Evolutionary conservation across 768 basidiomycete genomes (phyloP).

Genomic region (Lactarius psammicola): DNA sequence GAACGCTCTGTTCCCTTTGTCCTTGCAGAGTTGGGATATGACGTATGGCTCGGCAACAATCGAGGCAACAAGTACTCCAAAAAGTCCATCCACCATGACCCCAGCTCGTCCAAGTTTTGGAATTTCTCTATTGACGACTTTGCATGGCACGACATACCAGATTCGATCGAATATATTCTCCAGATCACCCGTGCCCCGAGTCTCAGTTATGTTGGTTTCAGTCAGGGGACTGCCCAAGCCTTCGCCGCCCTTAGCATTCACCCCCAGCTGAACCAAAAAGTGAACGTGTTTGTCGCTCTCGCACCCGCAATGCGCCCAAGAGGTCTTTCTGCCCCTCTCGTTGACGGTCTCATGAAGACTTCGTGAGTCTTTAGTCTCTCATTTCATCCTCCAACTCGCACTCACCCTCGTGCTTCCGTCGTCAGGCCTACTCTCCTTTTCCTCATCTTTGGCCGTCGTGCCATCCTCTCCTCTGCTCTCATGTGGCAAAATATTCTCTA

Average conservation of each 20-base stretch:
- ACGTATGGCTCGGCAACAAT: constrained; percentile 85
- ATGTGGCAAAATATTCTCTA: constrained; percentile 86
- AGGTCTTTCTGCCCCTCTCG: constrained; percentile 71
- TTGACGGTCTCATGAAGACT: constrained; percentile 83
- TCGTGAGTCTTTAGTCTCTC: constrained; percentile 46
- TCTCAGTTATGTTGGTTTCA: constrained; percentile 81
- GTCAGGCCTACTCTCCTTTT: constrained; percentile 73
- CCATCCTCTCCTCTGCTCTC: constrained; percentile 75
- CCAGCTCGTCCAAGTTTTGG: constrained; percentile 74
- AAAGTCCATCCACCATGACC: constrained; percentile 68
- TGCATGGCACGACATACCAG: constrained; percentile 86
- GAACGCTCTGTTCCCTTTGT: constrained; percentile 73
- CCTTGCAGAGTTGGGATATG: constrained; percentile 76
- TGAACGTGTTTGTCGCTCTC: constrained; percentile 79
- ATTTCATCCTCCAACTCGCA: not conserved
- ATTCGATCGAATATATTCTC: constrained; percentile 75
- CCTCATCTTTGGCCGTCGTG: constrained; percentile 80
- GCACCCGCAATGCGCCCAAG: constrained; percentile 83
- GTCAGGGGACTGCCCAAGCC: constrained; percentile 77
- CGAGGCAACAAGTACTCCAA: constrained; percentile 89
- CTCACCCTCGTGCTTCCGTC: constrained; percentile 1
- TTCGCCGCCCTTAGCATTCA: constrained; percentile 85
- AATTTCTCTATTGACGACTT: constrained; percentile 78
- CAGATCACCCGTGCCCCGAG: constrained; percentile 61
- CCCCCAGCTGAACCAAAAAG: constrained; percentile 70